Conservation (phyloP, 2,329 filamentous ascomycete genomes). For the Fonsecaea erecta region DNA sequence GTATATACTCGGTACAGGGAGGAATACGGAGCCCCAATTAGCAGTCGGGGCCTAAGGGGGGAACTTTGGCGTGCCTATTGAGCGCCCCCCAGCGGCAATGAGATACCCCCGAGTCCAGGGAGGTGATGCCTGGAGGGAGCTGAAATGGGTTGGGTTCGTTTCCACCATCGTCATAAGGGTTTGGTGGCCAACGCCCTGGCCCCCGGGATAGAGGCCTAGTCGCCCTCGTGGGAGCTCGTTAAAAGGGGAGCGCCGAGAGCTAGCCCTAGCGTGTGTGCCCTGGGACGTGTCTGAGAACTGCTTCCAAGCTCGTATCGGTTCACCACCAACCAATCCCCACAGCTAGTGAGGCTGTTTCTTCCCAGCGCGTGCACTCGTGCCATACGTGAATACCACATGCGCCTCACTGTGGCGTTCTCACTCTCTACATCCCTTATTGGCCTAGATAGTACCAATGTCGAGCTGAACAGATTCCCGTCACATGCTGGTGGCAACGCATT, state of each 20-base stretch:
- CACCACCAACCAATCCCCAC: conserved; percentile 1
- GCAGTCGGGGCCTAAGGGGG: neutral
- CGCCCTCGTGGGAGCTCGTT: conserved; percentile 6
- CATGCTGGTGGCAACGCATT: conserved; percentile 6
- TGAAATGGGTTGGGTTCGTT: conserved; percentile 16
- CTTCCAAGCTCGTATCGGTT: conserved; percentile 7
- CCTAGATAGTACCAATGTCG: neutral
- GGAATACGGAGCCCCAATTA: neutral
- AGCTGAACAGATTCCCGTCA: neutral
- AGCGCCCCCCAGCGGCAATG: neutral
- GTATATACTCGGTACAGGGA: neutral
- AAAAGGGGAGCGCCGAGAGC: neutral
- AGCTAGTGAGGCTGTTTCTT: neutral
- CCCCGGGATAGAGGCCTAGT: conserved; percentile 6
- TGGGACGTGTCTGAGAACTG: neutral
- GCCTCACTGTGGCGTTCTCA: conserved; percentile 24
- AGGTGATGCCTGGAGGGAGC: conserved; percentile 7
- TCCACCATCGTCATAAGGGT: conserved; percentile 1
- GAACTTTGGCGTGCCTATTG: neutral
- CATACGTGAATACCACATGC: conserved; percentile 3
- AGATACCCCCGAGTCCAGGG: neutral
- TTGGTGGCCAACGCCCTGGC: neutral
- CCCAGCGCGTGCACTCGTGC: no score
- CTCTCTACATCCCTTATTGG: neutral
- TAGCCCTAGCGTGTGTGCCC: neutral